phyloP scores from a whole-genome alignment of 768 basidiomycete genomes.

The Lentinula sp. region DNA sequence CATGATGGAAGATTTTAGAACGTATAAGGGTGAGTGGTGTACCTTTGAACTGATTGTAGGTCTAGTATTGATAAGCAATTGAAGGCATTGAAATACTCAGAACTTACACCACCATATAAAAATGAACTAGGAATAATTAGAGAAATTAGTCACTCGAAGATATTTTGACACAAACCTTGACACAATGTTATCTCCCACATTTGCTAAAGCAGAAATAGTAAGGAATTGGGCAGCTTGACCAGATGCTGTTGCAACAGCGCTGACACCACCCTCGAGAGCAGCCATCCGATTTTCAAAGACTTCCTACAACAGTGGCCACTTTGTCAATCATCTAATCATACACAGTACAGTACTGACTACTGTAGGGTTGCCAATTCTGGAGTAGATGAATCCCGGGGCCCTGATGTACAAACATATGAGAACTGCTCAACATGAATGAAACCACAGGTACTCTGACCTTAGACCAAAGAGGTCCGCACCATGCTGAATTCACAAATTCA shows the following conservation, averaged over 20 bases:
- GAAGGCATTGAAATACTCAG: background rate
- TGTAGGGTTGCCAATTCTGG: slow-evolving; percentile 64
- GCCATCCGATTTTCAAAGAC: slow-evolving; percentile 53
- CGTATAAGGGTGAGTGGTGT: background rate
- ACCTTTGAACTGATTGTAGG: slow-evolving; percentile 65
- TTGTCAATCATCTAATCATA: background rate
- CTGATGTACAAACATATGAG: slow-evolving; percentile 17
- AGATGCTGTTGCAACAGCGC: slow-evolving; percentile 46
- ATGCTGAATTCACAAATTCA: slow-evolving; percentile 40
- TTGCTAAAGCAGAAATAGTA: slow-evolving; percentile 46
- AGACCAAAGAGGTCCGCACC: slow-evolving; percentile 68
- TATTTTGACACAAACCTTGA: slow-evolving; percentile 29
- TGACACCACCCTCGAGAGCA: slow-evolving; percentile 47
- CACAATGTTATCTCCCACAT: slow-evolving; percentile 60
- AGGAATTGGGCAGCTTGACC: slow-evolving; percentile 63
- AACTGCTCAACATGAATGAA: background rate
- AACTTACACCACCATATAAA: slow-evolving; percentile 56
- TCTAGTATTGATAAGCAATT: slow-evolving; percentile 28
- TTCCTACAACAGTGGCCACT: slow-evolving; percentile 27
- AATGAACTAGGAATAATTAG: slow-evolving; percentile 31
- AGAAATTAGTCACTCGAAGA: background rate
- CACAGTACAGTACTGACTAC: slow-evolving; percentile 26
- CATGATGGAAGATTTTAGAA: background rate
- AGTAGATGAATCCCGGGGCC: slow-evolving; percentile 57
- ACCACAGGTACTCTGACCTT: slow-evolving; percentile 26